Evolutionary conservation across 2,329 filamentous ascomycete genomes (phyloP), one percentile per base, ranked within the genome.

Genomic region (Aspergillus puulaauensis): DNA sequence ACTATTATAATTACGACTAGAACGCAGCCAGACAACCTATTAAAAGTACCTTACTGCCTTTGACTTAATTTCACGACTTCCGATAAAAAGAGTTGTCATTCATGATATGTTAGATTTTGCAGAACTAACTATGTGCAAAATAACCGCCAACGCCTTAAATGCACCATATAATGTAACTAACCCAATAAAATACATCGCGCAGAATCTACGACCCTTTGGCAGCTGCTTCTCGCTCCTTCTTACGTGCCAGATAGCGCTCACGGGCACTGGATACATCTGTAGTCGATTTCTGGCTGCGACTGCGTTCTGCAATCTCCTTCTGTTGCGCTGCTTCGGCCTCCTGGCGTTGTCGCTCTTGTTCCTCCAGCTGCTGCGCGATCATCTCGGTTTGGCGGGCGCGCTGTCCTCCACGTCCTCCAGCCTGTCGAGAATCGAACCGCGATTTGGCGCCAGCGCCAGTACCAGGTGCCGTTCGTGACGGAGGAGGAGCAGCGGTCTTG

Each of bases 201-300:
- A 31, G 9, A 19, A 6, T 6, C 41, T 47, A 65, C 4, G 53
- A 53, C 27, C 55, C 60, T 54, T 70, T 70, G 24, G 69, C 70
- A 35, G 70, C 70, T n/a, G 71, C 71, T 53, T 76, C 76, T 58
- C 73, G 70, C 60, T 86, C 84, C 60, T 73, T 79, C 75, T 86
- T 87, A 61, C 85, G 74, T 52, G 84, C 82, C 65, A 88, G 68
- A 67, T 85, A 88, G 45, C 85, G 76, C 68, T 87, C 85, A 64
- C 80, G 83, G 3, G 85, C 85, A 67, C 83, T 83, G 59, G 77
- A 80, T 40, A 87, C 83, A 57, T 87, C 84, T 12, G 67, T 71
- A 31, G 79, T 77, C 1, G 83, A 85, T 75, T 86, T 86, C 61
- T 77, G 79, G 56, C 80, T 86, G 75, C 86, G 86, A 35, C 73